Conservation (phyloP, 352 stramenopile species). For the Globisporangium heterothallicum region DNA sequence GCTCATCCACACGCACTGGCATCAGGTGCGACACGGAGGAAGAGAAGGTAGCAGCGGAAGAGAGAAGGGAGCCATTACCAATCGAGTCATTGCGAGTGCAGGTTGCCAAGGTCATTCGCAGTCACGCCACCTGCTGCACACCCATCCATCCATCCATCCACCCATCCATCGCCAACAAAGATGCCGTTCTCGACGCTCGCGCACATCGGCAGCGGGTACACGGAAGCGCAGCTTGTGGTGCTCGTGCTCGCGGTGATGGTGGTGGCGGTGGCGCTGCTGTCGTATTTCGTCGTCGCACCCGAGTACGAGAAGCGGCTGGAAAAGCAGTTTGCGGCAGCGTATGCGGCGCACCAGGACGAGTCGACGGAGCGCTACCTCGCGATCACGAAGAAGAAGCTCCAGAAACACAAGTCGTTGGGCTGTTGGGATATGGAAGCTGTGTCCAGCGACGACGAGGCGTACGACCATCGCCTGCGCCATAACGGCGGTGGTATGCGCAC, state of each 20-base stretch:
- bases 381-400: constrained; percentile 20
- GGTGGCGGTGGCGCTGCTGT: constrained; percentile 56
- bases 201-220: constrained; percentile 22
- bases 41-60: neutral
- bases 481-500: too few species aligned
- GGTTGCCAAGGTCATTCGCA: constrained; percentile 4
- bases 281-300: constrained; percentile 73
- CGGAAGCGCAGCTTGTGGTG: constrained; percentile 49
- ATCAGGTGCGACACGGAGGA: constrained; percentile 2
- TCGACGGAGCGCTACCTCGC: constrained; percentile 10
- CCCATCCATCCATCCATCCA: neutral
- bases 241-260: constrained; percentile 49
- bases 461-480: constrained; percentile 11
- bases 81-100: too few species aligned
- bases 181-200: constrained; percentile 13
- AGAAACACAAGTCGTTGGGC: constrained; percentile 35
- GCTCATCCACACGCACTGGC: too few species aligned
- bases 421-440: constrained; percentile 41
- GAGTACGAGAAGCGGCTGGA: constrained; percentile 72
- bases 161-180: neutral
- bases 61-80: too few species aligned
- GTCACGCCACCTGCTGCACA: neutral
- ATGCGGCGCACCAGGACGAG: constrained; percentile 19
- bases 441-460: constrained; percentile 38
- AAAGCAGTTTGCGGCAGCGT: constrained; percentile 43